Base-by-base conservation (phyloP, 441 rosid genomes). In the Corymbia calophylla region DNA sequence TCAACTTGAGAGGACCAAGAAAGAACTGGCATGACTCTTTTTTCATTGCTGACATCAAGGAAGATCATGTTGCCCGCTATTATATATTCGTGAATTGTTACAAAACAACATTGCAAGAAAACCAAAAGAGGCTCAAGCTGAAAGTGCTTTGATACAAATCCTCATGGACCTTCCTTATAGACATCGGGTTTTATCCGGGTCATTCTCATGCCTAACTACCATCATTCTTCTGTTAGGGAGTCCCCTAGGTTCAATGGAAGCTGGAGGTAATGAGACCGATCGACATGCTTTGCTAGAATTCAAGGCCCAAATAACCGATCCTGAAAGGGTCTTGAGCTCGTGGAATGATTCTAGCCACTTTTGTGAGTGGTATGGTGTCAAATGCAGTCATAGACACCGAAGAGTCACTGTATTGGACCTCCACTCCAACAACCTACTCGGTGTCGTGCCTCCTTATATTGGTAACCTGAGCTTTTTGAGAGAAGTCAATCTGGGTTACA, bases 291-390 rank as follows among this genome's bases (percentile, higher is more conserved):
- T 25, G 3, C 0, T 25, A 29, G 64, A 58, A 58, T 58, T 58
- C 1, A 58, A 58, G 64, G n/a, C 64, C 0, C n/a, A 1, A 0
- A 58, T 10, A 25, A 6, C n/a, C 0, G 0, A 58, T 58, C n/a
- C 6, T 3, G 0, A 14, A 1, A 3, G 29, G 10, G 25, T 58
- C 25, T 58, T 58, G n/a, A 58, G n/a, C 14, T 58, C n/a, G 1
- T 58, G 64, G 64, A 58, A 58, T 58, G 64, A 58, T 58, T 9
- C 64, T 58, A 58, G n/a, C 64, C 64, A 58, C n/a, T 1, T 58
- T 2, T 58, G n/a, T 6, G 2, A 58, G 3, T 60, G 66, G 66
- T 27, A 5, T 3, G 16, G n/a, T 8, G 2, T 60, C 31, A 27
- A 14, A 8, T 60, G 66, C 3, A 3, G 31, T 5, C 66, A 2